These are phyloP conservation scores for Lentithecium fluviatile DNA, from an alignment of 495 filamentous ascomycete genomes.

Conservation along the genomic window DNA sequence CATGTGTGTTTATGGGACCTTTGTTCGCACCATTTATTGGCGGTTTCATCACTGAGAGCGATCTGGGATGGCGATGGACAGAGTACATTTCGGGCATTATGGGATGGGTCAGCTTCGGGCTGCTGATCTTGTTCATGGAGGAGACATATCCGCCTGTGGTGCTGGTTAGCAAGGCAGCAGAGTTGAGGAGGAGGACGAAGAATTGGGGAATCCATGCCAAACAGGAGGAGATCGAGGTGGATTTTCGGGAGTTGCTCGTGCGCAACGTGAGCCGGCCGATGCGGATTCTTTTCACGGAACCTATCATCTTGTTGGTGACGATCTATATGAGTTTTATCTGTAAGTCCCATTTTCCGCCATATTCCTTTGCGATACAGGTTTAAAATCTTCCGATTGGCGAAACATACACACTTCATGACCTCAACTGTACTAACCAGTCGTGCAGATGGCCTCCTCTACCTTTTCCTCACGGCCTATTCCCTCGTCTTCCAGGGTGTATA, in stretches of 20 bases:
- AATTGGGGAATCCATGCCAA: slow-evolving; percentile 53
- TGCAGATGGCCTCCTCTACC: slow-evolving; percentile 50
- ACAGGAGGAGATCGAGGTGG: slow-evolving; percentile 50
- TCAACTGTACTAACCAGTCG: slow-evolving; percentile 14
- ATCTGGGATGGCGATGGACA: slow-evolving; percentile 34
- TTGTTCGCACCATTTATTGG: slow-evolving; percentile 27
- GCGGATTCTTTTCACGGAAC: slow-evolving; percentile 48
- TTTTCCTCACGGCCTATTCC: slow-evolving; percentile 50
- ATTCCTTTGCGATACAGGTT: too few species aligned
- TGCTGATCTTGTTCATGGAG: slow-evolving; percentile 25
- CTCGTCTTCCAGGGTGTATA: slow-evolving; percentile 47
- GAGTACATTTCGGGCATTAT: slow-evolving; percentile 29
- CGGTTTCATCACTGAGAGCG: slow-evolving; percentile 21
- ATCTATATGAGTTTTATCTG: slow-evolving; percentile 43
- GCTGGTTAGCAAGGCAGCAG: slow-evolving; percentile 42
- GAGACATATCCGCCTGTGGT: slow-evolving; percentile 36
- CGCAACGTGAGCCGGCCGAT: slow-evolving; percentile 51
- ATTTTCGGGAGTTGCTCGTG: slow-evolving; percentile 41
- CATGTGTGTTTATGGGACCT: slow-evolving; percentile 47
- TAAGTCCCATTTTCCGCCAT: too few species aligned
- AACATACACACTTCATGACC: too few species aligned
- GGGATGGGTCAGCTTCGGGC: slow-evolving; percentile 17
- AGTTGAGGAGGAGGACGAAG: slow-evolving; percentile 44
- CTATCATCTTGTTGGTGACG: slow-evolving; percentile 49
- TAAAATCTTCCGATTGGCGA: too few species aligned